Percentiles rank a stretch among this genome's conserved stretches.
Evolutionary conservation across 1,284 basidiomycete species (phyloP).

Genomic region (Cryptococcus amylolentus): DNA sequence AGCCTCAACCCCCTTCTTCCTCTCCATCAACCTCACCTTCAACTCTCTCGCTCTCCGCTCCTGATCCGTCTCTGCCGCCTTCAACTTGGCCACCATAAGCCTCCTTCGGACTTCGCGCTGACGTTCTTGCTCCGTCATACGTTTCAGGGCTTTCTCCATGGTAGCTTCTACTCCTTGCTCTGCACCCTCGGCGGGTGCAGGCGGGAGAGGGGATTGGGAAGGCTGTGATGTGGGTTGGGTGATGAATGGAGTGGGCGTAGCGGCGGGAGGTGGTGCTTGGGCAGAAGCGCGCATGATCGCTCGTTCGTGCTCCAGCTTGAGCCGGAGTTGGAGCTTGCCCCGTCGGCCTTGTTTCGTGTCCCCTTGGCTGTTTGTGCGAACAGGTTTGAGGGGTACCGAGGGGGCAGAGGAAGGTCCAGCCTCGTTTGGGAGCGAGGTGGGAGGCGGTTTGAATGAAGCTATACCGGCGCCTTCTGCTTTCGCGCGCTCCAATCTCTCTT

Average conservation of each 20-base stretch:
- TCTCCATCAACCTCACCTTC: slow-evolving; percentile 25
- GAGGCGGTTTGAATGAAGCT: background rate
- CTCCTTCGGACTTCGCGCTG: slow-evolving; percentile 27
- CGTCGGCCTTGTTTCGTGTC: slow-evolving; percentile 4
- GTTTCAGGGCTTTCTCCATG: slow-evolving; percentile 18
- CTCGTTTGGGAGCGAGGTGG: no score
- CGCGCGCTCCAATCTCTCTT: background rate
- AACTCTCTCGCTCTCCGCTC: slow-evolving; percentile 31
- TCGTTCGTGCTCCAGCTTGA: slow-evolving; percentile 29
- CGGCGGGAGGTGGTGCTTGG: background rate
- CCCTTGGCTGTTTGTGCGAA: background rate
- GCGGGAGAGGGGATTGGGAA: background rate
- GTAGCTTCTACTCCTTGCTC: background rate
- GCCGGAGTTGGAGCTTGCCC: slow-evolving; percentile 20
- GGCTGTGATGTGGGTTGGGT: background rate
- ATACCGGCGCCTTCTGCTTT: background rate
- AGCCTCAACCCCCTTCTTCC: slow-evolving; percentile 9
- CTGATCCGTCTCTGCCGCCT: slow-evolving; percentile 25
- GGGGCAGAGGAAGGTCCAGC: background rate
- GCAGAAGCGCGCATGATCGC: background rate
- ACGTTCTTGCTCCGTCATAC: slow-evolving; percentile 23
- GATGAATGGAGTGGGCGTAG: background rate
- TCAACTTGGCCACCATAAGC: slow-evolving; percentile 32
- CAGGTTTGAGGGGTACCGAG: background rate
- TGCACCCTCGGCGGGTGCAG: slow-evolving; percentile 15